A percentile compares a stretch with the other conserved stretches of the same genome.
These are phyloP conservation scores for Gautieria morchelliformis DNA, from an alignment of 768 basidiomycete species.

Conservation along the genomic window DNA sequence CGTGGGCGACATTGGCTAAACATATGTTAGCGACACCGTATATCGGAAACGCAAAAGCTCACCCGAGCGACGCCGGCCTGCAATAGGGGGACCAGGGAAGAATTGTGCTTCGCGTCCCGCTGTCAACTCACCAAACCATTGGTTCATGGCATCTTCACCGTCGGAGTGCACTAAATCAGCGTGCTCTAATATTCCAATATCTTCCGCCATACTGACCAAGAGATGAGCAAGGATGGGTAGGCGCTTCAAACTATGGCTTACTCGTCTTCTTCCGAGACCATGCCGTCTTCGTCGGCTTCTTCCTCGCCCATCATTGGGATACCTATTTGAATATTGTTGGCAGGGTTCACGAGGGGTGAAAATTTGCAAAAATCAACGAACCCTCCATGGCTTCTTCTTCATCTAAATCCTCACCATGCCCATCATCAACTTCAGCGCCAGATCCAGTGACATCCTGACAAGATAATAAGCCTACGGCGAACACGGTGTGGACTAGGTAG, in stretches of 20 bases:
- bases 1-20: conserved; percentile 36
- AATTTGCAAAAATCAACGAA: conserved; percentile 6
- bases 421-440: conserved; percentile 23
- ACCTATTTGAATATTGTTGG: conserved; percentile 26
- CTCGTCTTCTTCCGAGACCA: conserved; percentile 24
- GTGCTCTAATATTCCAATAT: conserved; percentile 22
- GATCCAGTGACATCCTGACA: conserved; percentile 24
- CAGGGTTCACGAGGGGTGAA: conserved; percentile 4
- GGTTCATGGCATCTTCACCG: conserved; percentile 14
- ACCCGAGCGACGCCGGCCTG: conserved; percentile 45
- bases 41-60: conserved; percentile 11
- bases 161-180: conserved; percentile 13
- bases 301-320: conserved; percentile 21
- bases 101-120: conserved; percentile 32
- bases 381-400: conserved; percentile 24
- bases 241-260: conserved; percentile 10
- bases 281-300: conserved; percentile 22
- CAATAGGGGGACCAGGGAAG: conserved; percentile 18
- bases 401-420: conserved; percentile 21
- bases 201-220: conserved; percentile 21
- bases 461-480: background rate
- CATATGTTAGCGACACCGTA: background rate
- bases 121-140: conserved; percentile 40
- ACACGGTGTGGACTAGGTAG: background rate
- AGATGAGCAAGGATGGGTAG: conserved; percentile 8